Evolutionary conservation across 768 basidiomycete genomes (phyloP).

Genomic region (Kwoniella europaea): DNA sequence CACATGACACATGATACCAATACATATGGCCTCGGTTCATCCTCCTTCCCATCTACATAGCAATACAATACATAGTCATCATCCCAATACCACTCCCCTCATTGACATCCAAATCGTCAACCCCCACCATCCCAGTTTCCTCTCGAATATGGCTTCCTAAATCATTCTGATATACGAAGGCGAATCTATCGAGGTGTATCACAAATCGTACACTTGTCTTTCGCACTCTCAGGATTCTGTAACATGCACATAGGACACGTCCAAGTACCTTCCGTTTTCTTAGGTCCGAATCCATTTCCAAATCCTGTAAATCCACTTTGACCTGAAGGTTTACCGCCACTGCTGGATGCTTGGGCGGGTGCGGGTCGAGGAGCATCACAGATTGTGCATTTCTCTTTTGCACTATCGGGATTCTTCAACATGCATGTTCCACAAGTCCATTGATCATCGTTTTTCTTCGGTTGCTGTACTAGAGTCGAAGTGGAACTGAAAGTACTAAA

Average conservation of each 20-base stretch:
- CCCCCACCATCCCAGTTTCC: too few relatives aligned
- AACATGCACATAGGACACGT: conserved; percentile 66
- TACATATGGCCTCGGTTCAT: background rate
- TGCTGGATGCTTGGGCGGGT: background rate
- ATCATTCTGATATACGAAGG: too few relatives aligned
- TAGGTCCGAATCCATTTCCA: background rate
- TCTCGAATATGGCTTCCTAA: too few relatives aligned
- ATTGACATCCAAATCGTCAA: too few relatives aligned
- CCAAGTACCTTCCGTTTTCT: conserved; percentile 60
- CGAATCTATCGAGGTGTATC: conserved; percentile 49
- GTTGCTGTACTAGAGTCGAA: conserved; percentile 20
- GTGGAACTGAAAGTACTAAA: too few relatives aligned
- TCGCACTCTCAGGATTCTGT: conserved; percentile 59
- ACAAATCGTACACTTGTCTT: conserved; percentile 63
- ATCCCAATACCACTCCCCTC: background rate
- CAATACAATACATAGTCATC: background rate
- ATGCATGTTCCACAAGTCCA: conserved; percentile 70
- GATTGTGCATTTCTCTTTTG: conserved; percentile 62
- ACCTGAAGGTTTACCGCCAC: background rate
- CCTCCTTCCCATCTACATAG: background rate
- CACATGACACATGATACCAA: background rate
- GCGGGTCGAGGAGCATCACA: conserved; percentile 59
- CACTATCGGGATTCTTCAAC: conserved; percentile 59
- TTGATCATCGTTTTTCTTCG: background rate
- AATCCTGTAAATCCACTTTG: conserved; percentile 11